Evolutionary conservation across 2,329 filamentous ascomycete genomes (phyloP), one percentile per base, ranked within the genome.

Genomic region (Claviceps fusiformis): DNA sequence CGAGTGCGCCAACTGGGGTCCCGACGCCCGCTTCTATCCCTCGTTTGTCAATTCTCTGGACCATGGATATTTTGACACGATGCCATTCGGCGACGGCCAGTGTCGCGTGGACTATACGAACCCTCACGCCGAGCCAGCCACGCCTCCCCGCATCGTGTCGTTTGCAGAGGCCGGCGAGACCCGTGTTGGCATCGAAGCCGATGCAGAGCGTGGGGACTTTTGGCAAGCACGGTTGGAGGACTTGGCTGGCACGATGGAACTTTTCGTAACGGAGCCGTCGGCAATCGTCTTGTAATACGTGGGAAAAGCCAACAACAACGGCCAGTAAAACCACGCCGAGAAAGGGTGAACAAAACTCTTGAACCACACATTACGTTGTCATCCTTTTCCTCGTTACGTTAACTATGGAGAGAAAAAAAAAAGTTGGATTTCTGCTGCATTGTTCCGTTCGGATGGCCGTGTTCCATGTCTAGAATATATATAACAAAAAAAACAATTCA

Each of bases 31-130:
- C 15, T 65, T 65, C 56, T 65, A 60, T 27, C 52, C 59, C 1
- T 65, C 64, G 0, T 65, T 65, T 41, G 62, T 63, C 15, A 65
- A 65, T 50, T 62, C 65, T 29, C 61, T 65, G 33, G 64, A 65
- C 51, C 57, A 59, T 24, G 63, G 64, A 46, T 64, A 61, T 55
- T 65, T 65, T 33, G 63, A 65, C 53, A 50, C 58, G 3, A 60
- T 65, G 49, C 63, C 64, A 0, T 65, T 65, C 51, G 63, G 64
- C 17, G 57, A 59, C 31, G 61, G 63, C 0, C 52, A 59, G 19
- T 64, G 63, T 29, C 63, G 63, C 29, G 62, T 64, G 8, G 63
- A 65, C 29, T 64, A 64, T 43, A 59, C 56, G 1, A 64, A 63
- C 17, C 63, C 63, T 1, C 61, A 64, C 17, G 60, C 62, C 2